Percentiles rank a stretch among this genome's conserved stretches.
Evolutionary conservation across 2,329 filamentous ascomycete genomes (phyloP).

Genomic region (Exutisphaerella laricina): DNA sequence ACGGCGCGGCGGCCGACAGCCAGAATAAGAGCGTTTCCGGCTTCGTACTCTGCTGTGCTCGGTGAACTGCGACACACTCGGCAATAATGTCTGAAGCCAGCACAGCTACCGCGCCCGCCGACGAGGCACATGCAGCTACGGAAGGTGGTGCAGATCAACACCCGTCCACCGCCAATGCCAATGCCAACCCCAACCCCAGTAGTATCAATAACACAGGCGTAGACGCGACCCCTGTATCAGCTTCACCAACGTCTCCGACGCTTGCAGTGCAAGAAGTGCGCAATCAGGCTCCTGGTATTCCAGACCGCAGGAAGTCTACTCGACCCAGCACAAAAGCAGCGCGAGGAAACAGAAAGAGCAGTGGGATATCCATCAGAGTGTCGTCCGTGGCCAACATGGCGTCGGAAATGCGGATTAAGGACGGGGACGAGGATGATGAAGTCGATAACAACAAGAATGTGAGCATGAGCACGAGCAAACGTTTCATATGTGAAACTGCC

Average conservation of each 20-base stretch:
- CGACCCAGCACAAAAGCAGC: slow-evolving; percentile 11
- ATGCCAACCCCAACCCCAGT: too few relatives aligned
- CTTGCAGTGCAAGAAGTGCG: slow-evolving; percentile 7
- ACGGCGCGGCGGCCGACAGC: too few relatives aligned
- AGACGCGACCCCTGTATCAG: not conserved
- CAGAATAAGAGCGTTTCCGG: not conserved
- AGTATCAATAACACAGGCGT: too few relatives aligned
- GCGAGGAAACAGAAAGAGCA: slow-evolving; percentile 16
- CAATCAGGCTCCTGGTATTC: slow-evolving; percentile 30
- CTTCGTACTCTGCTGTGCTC: not conserved
- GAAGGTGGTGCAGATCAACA: too few relatives aligned
- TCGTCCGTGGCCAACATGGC: slow-evolving; percentile 21
- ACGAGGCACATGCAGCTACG: not conserved
- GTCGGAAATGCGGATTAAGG: slow-evolving; percentile 25
- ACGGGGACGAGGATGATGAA: slow-evolving; percentile 20
- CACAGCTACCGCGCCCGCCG: not conserved
- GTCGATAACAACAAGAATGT: slow-evolving; percentile 5
- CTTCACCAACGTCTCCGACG: slow-evolving; percentile 2
- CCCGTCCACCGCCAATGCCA: too few relatives aligned
- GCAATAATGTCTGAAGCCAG: not conserved
- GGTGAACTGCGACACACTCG: not conserved
- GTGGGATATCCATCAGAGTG: slow-evolving; percentile 16
- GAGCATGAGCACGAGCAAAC: not conserved
- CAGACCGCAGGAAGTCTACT: slow-evolving; percentile 24
- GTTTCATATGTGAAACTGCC: slow-evolving; percentile 4